Conservation (phyloP, 2,329 filamentous ascomycete genomes). For the Cucurbitaria berberidis region DNA sequence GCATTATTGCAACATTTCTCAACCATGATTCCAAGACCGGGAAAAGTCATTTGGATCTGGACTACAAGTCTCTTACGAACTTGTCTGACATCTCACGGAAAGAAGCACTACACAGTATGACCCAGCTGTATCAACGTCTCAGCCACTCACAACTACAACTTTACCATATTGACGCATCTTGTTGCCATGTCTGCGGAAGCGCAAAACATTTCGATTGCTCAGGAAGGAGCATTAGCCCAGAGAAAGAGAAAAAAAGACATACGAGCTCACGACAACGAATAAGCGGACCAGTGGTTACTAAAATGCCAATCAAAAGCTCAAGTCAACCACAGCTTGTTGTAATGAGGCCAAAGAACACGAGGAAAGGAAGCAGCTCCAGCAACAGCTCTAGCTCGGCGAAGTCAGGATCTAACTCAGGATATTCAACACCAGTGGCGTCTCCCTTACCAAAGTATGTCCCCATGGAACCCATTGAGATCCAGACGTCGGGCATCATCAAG, state of each 20-base stretch:
- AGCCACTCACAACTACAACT: conserved; percentile 46
- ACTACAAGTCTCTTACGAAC: conserved; percentile 54
- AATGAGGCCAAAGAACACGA: conserved; percentile 40
- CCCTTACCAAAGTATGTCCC: conserved; percentile 34
- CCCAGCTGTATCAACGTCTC: conserved; percentile 49
- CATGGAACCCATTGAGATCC: conserved; percentile 30
- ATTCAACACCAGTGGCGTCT: conserved; percentile 31
- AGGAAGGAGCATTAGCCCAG: conserved; percentile 16
- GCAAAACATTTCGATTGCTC: conserved; percentile 32
- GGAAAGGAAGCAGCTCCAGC: conserved; percentile 33
- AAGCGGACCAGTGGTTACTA: conserved; percentile 35
- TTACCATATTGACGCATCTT: conserved; percentile 25
- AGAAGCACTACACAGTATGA: conserved; percentile 53
- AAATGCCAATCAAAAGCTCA: conserved; percentile 40
- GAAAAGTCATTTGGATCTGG: conserved; percentile 43
- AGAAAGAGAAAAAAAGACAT: conserved; percentile 35
- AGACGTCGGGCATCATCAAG: conserved; percentile 12
- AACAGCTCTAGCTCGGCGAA: conserved; percentile 30
- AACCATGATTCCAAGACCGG: conserved; percentile 42
- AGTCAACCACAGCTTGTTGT: conserved; percentile 46
- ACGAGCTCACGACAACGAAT: conserved; percentile 29
- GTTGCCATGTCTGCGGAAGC: conserved; percentile 33
- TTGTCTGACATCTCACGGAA: conserved; percentile 54
- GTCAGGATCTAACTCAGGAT: conserved; percentile 26
- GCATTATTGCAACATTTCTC: conserved; percentile 54